Percentiles rank a stretch among this genome's conserved stretches.
These are phyloP conservation scores for Pestalotiopsis sp. DNA, from an alignment of 2,329 filamentous ascomycete species.

Conservation along the genomic window DNA sequence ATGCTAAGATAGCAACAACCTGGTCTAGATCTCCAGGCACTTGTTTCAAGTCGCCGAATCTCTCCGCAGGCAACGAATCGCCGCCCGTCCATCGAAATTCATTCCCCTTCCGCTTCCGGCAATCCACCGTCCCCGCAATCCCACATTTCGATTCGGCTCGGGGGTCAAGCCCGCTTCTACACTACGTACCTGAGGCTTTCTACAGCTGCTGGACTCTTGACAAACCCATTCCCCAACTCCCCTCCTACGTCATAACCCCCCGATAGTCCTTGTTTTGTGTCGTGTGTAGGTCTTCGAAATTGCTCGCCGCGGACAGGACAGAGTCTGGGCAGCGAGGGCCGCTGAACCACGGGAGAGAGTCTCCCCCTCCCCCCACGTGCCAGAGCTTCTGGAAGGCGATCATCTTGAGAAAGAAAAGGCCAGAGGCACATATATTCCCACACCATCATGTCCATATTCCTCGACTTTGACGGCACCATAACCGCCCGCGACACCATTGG, in stretches of 20 bases:
- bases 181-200: too few relatives aligned
- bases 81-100: background rate
- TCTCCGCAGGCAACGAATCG: background rate
- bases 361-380: constrained; percentile 1
- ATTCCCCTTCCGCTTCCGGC: constrained; percentile 9
- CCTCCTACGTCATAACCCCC: background rate
- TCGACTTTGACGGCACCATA: constrained; percentile 65
- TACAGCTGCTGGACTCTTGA: background rate
- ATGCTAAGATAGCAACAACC: too few relatives aligned
- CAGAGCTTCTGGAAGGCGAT: background rate
- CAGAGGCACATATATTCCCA: background rate
- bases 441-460: constrained; percentile 45
- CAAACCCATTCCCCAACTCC: background rate
- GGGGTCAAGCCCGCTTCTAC: background rate
- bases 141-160: background rate
- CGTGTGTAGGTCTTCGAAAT: background rate
- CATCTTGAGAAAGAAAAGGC: background rate
- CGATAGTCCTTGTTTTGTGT: background rate
- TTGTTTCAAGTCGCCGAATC: background rate
- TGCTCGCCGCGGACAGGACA: background rate
- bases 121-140: constrained; percentile 10
- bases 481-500: constrained; percentile 56
- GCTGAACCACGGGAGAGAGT: background rate
- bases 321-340: background rate
- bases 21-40: background rate